phyloP scores from a whole-genome alignment of 2,329 filamentous ascomycete species.

The Talaromyces albobiverticillius region DNA sequence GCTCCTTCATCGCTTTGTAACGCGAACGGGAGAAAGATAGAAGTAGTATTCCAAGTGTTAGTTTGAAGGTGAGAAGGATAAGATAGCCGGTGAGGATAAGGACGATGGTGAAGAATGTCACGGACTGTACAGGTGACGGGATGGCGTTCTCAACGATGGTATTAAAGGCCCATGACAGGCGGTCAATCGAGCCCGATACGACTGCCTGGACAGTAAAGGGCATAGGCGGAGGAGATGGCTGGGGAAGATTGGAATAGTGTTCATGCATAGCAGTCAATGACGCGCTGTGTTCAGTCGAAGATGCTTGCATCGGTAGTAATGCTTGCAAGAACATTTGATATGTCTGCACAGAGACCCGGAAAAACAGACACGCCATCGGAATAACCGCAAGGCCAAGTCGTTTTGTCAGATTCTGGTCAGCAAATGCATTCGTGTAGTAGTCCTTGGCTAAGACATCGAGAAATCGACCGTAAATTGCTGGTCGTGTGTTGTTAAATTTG shows the following conservation, averaged over 20 bases:
- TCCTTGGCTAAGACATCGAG: conserved; percentile 94
- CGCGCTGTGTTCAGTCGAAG: conserved; percentile 31
- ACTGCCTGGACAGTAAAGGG: conserved; percentile 60
- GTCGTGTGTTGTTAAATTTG: conserved; percentile 97
- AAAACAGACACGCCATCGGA: conserved; percentile 88
- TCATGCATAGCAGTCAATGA: conserved; percentile 44
- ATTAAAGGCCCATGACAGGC: conserved; percentile 37
- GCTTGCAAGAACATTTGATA: conserved; percentile 98
- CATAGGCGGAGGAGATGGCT: conserved; percentile 63
- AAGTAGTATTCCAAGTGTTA: conserved; percentile 83
- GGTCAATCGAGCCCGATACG: conserved; percentile 52
- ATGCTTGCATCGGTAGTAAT: conserved; percentile 71
- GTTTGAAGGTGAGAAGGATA: conserved; percentile 76
- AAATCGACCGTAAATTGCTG: conserved; percentile 82
- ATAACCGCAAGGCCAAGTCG: conserved; percentile 88
- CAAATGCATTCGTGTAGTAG: conserved; percentile 95
- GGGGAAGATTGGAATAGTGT: conserved; percentile 58
- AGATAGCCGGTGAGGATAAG: conserved; percentile 84
- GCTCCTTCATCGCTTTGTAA: conserved; percentile 75
- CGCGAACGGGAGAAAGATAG: conserved; percentile 74
- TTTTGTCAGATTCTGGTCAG: conserved; percentile 83
- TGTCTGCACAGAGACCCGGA: conserved; percentile 89
- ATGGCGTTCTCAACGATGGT: conserved; percentile 40
- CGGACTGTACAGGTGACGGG: conserved; percentile 39
- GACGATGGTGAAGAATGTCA: conserved; percentile 62